Conservation (phyloP, 352 stramenopile species). For the Plasmopara muralis region DNA sequence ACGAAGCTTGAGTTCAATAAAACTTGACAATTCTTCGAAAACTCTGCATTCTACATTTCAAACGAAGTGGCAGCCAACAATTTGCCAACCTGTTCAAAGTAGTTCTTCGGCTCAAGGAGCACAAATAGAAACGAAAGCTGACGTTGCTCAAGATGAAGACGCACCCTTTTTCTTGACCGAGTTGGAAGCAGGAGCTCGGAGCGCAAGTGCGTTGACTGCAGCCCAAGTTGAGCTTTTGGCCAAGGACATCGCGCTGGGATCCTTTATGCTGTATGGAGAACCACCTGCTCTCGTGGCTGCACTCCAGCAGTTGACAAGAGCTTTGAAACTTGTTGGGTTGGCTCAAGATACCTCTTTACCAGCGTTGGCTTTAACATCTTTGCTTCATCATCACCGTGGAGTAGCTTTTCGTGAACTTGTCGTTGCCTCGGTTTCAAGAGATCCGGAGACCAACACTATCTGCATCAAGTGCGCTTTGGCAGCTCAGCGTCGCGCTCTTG, state of each 20-base stretch:
- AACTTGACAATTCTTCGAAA: too few species aligned
- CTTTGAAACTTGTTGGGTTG: conserved; percentile 26
- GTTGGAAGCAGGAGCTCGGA: conserved; percentile 36
- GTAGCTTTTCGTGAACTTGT: conserved; percentile 58
- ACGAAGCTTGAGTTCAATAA: not conserved
- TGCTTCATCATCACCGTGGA: conserved; percentile 66
- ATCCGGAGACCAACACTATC: conserved; percentile 3
- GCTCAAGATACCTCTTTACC: conserved; percentile 1
- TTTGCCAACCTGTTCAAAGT: conserved; percentile 1
- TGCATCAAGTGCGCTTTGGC: conserved; percentile 24
- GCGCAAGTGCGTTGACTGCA: conserved; percentile 10
- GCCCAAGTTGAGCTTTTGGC: conserved; percentile 31
- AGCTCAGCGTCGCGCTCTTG: conserved; percentile 44
- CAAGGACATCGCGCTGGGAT: conserved; percentile 31
- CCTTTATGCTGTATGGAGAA: conserved; percentile 50
- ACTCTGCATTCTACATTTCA: too few species aligned
- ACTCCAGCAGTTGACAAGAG: conserved; percentile 33
- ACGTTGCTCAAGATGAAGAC: conserved; percentile 27
- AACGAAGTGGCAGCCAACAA: too few species aligned
- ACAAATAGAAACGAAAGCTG: conserved; percentile 6
- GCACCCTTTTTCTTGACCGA: conserved; percentile 75
- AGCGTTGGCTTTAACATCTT: conserved; percentile 24
- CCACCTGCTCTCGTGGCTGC: conserved; percentile 22
- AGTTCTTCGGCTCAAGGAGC: conserved; percentile 4
- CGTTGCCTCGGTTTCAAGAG: conserved; percentile 9